These are phyloP conservation scores for Penicillium sp. DNA, from an alignment of 2,329 filamentous ascomycete species.

Conservation along the genomic window DNA sequence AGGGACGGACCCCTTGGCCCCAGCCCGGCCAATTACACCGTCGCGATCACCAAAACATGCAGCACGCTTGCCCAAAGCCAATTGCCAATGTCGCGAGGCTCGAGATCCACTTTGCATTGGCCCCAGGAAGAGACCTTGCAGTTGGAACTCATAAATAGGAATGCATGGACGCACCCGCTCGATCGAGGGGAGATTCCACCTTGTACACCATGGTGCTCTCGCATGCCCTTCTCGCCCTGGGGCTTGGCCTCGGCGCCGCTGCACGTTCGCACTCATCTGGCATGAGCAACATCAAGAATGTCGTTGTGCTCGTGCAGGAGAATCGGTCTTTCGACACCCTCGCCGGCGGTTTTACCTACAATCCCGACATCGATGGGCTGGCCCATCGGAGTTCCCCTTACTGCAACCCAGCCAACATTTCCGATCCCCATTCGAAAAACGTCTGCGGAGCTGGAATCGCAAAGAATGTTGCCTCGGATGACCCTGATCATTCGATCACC, in stretches of 20 bases:
- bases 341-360: conserved; percentile 43
- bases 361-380: conserved; percentile 36
- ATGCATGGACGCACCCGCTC: no score
- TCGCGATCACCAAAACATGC: no score
- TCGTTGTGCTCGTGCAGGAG: conserved; percentile 48
- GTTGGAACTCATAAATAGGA: no score
- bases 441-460: conserved; percentile 35
- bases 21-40: no score
- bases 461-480: conserved; percentile 40
- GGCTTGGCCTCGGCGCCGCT: not conserved
- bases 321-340: conserved; percentile 45
- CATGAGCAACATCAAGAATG: conserved; percentile 48
- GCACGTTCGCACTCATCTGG: not conserved
- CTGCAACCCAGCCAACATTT: conserved; percentile 43
- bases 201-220: no score
- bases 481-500: conserved; percentile 45
- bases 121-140: no score
- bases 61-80: no score
- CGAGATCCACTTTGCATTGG: no score
- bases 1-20: no score
- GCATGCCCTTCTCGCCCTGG: not conserved
- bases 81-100: no score
- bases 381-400: conserved; percentile 29
- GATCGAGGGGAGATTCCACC: no score
- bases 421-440: conserved; percentile 20